Evolutionary conservation across 805 yeast genomes (phyloP).

Genomic region (Pichia sporocuriosa): DNA sequence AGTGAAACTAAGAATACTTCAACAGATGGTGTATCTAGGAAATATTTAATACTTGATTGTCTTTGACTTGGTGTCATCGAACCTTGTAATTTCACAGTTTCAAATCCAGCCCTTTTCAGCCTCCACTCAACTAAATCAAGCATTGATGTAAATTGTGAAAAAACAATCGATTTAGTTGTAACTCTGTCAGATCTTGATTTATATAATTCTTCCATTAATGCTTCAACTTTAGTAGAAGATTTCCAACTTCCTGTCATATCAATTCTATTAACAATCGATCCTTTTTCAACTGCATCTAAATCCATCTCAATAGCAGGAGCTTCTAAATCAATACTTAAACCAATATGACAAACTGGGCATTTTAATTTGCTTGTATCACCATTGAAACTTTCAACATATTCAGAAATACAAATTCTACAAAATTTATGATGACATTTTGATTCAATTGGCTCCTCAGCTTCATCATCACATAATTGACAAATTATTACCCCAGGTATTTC

Average conservation of each 20-base stretch:
- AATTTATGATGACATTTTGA: conserved; percentile 91
- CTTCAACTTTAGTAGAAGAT: conserved; percentile 95
- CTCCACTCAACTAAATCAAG: conserved; percentile 95
- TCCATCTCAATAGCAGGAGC: conserved; percentile 80
- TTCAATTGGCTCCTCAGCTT: conserved; percentile 95
- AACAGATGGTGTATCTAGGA: conserved; percentile 86
- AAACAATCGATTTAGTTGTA: conserved; percentile 92
- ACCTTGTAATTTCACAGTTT: conserved; percentile 91
- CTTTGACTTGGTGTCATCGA: conserved; percentile 96
- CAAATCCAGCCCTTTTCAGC: conserved; percentile 87
- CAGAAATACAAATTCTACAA: conserved; percentile 87
- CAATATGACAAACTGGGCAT: conserved; percentile 96
- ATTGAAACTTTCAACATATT: conserved; percentile 75
- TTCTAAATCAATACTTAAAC: conserved; percentile 79
- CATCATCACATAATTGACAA: conserved; percentile 94
- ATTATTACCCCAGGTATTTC: conserved; percentile 47
- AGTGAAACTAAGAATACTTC: conserved; percentile 92
- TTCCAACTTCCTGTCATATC: conserved; percentile 86
- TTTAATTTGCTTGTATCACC: conserved; percentile 55
- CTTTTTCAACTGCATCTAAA: conserved; percentile 48
- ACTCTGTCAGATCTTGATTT: conserved; percentile 76
- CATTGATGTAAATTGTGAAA: conserved; percentile 88
- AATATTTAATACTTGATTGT: conserved; percentile 82
- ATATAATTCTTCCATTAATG: conserved; percentile 87
- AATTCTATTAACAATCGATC: conserved; percentile 79